Evolutionary conservation across 2,329 filamentous ascomycete genomes (phyloP), one percentile per base, ranked within the genome.

Genomic region (Penicillium psychrosexuale): DNA sequence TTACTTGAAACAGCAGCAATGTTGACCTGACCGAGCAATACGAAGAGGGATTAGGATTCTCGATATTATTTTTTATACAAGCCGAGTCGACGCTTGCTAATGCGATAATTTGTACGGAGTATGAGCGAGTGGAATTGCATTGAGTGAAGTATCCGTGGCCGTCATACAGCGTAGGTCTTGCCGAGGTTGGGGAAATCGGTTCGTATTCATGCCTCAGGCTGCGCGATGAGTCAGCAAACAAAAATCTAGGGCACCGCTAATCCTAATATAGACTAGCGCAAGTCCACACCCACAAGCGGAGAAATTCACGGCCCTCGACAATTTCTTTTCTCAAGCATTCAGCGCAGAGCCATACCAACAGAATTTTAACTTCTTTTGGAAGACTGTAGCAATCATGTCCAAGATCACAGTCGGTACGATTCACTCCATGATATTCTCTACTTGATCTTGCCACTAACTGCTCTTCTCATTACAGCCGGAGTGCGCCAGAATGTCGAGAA

Each of bases 401-500:
- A 82, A 82, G 75, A 80, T 82, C 73, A 79, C 79, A 80, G 79
- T 82, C 79, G 79, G 78, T 80, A 72, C 62, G 78, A 72, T 62
- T 17, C 51, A 37, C 4, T 27, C 33, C 36, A 31, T 37, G 27
- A 36, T 9, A 19, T 19, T 19, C 8, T 5, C 31, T 34, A 19
- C n/a, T 44, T 22, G 52, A 47, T 37, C 48, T 30, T 37, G 24
- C 22, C 51, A 38, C 62, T 65, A 61, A 64, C 37, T n/a, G 27
- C 33, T 50, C 24, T 45, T 45, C 38, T 52, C 49, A 24, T 50
- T 28, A 8, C 60, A 84, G 90, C 91, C 85, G 90, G 91, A 89
- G 91, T 96, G 85, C 91, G 92, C 85, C 83, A 85, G 78, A 93
- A 97, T 83, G 90, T 97, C 78, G 82, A 88, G 79, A 85, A 94